Evolutionary conservation across 306 rosid genomes (phyloP).

Genomic region (Crataegus laevigata): DNA sequence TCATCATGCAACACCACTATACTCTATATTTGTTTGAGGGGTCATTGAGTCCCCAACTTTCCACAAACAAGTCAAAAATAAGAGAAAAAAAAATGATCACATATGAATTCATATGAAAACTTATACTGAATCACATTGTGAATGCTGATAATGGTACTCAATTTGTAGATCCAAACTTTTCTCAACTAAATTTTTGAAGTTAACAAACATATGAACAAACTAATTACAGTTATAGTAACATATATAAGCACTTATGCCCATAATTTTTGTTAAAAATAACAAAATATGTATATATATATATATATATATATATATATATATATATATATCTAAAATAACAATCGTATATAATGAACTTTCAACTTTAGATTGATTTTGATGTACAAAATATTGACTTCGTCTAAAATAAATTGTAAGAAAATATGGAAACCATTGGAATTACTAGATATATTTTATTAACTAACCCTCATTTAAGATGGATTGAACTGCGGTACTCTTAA

Average conservation of each 20-base stretch:
- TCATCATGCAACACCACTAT: slow-evolving; percentile 12
- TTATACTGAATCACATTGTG: neutral
- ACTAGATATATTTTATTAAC: neutral
- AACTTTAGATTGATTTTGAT: neutral
- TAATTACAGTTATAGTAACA: neutral
- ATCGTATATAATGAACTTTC: neutral
- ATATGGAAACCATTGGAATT: neutral
- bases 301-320: neutral
- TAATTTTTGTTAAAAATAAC: neutral
- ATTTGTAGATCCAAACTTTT: neutral
- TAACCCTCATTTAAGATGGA: neutral
- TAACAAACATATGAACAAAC: neutral
- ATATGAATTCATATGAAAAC: neutral
- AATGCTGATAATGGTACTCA: neutral
- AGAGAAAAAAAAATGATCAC: neutral
- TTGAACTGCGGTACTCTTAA: neutral
- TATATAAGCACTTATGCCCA: neutral
- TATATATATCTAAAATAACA: neutral
- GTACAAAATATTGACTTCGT: neutral
- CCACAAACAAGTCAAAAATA: neutral
- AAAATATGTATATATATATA: neutral
- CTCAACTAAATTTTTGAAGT: neutral
- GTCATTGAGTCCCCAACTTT: neutral
- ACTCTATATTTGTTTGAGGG: neutral
- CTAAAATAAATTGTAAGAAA: neutral